Evolutionary conservation across 106 monocot genomes (phyloP).

Genomic region (Hemerocallis citrina): DNA sequence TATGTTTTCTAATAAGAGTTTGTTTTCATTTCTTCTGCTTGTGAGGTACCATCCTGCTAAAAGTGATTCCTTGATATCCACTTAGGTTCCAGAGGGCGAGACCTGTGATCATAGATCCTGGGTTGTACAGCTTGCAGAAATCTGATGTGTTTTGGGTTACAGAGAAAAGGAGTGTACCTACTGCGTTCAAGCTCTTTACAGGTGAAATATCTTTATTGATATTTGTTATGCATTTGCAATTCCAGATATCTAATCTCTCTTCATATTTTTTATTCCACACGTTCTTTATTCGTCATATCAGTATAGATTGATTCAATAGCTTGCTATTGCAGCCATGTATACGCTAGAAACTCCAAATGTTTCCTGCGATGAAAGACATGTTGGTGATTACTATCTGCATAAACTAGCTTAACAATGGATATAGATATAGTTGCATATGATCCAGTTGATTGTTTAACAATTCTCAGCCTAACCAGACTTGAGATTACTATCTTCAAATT

Average conservation of each 20-base stretch:
- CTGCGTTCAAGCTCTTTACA: constrained; percentile 60
- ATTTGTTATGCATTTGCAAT: not conserved
- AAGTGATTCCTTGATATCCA: not conserved
- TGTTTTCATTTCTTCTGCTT: not conserved
- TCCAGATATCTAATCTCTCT: not conserved
- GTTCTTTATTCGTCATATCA: too few species aligned
- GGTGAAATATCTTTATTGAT: constrained; percentile 3
- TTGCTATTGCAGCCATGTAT: too few species aligned
- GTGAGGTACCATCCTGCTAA: not conserved
- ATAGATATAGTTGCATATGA: too few species aligned
- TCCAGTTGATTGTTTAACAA: too few species aligned
- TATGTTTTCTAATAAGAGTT: not conserved
- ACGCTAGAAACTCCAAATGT: too few species aligned
- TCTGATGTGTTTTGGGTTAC: constrained; percentile 57
- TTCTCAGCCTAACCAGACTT: too few species aligned
- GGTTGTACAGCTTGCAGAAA: constrained; percentile 52
- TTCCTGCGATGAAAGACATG: too few species aligned
- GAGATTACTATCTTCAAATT: too few species aligned
- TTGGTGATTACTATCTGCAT: too few species aligned
- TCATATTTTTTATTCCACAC: too few species aligned
- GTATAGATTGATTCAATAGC: too few species aligned
- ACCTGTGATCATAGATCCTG: constrained; percentile 64
- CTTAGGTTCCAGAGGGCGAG: constrained; percentile 52
- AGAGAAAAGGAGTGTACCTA: constrained; percentile 50
- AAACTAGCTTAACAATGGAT: too few species aligned